A percentile compares a stretch with the other conserved stretches of the same genome.
Evolutionary conservation across 2,329 filamentous ascomycete species (phyloP).

Genomic region (Thielaviopsis euricoi): DNA sequence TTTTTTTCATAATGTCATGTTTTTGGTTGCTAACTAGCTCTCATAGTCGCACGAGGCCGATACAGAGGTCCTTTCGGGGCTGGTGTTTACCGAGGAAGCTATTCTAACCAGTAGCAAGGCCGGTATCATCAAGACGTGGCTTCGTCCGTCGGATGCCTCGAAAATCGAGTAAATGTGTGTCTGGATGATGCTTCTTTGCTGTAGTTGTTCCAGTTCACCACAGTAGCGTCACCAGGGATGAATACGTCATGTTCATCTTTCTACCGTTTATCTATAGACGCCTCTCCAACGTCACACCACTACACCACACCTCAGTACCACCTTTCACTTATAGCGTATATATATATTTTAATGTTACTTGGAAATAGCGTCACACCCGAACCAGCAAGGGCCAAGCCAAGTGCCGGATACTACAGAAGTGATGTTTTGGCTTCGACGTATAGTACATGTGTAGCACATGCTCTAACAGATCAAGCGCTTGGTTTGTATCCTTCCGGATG

Average conservation of each 20-base stretch:
- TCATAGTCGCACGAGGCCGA: conserved; percentile 26
- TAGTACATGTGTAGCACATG: too few relatives aligned
- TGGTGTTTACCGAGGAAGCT: conserved; percentile 67
- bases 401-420: background rate
- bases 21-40: conserved; percentile 46
- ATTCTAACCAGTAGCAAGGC: conserved; percentile 86
- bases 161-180: background rate
- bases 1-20: conserved; percentile 11
- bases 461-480: too few relatives aligned
- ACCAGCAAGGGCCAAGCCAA: background rate
- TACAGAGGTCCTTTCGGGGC: conserved; percentile 3
- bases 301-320: background rate
- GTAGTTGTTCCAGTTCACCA: background rate
- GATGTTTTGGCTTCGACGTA: too few relatives aligned
- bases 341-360: background rate
- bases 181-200: background rate
- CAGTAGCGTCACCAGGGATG: background rate
- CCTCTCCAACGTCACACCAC: background rate
- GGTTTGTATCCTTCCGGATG: too few relatives aligned
- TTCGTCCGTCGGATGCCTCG: conserved; percentile 24
- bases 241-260: background rate
- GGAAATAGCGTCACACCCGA: background rate
- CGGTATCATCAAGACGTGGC: conserved; percentile 64
- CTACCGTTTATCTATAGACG: too few relatives aligned
- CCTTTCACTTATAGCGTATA: background rate